Evolutionary conservation across 148 eudicot species (phyloP).

Genomic region (Silene conica): DNA sequence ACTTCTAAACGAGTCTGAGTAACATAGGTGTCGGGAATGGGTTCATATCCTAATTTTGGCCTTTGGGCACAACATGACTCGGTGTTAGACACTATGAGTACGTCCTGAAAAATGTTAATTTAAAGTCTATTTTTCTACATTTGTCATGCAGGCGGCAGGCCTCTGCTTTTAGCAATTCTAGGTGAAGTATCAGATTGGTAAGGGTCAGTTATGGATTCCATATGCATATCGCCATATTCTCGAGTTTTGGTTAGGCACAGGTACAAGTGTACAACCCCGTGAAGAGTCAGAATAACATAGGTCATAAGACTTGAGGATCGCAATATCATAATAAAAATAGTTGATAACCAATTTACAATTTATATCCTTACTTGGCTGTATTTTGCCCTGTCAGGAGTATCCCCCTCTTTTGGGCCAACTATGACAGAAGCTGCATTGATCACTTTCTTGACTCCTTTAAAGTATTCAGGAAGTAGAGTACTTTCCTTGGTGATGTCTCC

Average conservation of each 20-base stretch:
- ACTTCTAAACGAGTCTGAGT: too few species aligned
- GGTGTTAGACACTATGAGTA: too few species aligned
- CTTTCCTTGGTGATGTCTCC: conserved; percentile 90
- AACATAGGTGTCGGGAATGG: too few species aligned
- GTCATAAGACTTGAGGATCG: background rate
- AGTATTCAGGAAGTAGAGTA: conserved; percentile 70
- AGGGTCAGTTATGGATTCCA: too few species aligned
- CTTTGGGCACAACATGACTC: background rate
- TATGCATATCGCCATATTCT: too few species aligned
- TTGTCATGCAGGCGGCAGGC: too few species aligned
- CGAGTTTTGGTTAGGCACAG: background rate
- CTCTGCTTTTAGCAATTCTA: too few species aligned
- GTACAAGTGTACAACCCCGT: background rate
- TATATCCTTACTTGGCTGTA: conserved; percentile 79
- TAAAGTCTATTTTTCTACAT: too few species aligned
- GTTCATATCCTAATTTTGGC: background rate
- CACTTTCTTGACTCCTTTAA: conserved; percentile 83
- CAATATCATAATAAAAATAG: too few species aligned
- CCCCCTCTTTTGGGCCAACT: conserved; percentile 98
- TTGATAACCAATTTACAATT: background rate
- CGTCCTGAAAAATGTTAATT: too few species aligned
- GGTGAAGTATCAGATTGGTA: background rate
- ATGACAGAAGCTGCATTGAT: conserved; percentile 90
- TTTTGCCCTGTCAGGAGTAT: conserved; percentile 91
- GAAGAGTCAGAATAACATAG: background rate